Base-by-base conservation (phyloP, 495 filamentous ascomycete species). In the Chaetomium tenue region DNA sequence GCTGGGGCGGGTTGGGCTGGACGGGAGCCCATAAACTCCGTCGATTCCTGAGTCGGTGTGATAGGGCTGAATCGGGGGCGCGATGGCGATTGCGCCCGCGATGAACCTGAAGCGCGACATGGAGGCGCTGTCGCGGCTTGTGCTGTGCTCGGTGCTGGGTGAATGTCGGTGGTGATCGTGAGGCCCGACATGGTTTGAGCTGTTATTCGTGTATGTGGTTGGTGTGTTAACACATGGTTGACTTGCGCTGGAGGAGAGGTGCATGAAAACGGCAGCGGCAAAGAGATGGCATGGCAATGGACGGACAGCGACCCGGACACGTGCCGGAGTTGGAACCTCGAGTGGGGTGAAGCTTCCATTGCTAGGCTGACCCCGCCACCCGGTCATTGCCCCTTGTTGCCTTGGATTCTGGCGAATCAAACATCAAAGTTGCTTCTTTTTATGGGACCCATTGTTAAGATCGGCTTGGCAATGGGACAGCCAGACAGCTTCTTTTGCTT, bases 1-100 rank as follows among this genome's bases (percentile, higher is more conserved):
- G 65, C 16, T 20, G 61, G 28, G 58, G 40, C 22, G 3, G 57
- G 52, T 25, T 7, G 25, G 16, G 64, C 1, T 22, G 42, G 6
- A 18, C 58, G 8, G 37, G 47, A 13, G 40, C 53, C 48, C 22
- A 73, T 40, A 5, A 66, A 48, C 42, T 65, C 69, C 18, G 64
- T 55, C 15, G 73, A 67, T 11, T 48, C 72, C 7, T 76, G 67
- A 0, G 75, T 75, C 3, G 79, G 79, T 9, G 79, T 81, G 66
- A 82, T 78, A 55, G 79, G 80, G 56, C 76, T 79, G 65, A 80
- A 68, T 39, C 78, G 71, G 7, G 79, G 80, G 22, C 74, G 72
- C 33, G 61, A 53, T 9, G 79, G 76, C 28, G 76, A 65, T n/a
- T 37, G 39, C 8, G 57, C 0, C 4, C 25, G 50, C 26, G 63